Conservation (phyloP, 148 eudicot genomes). For the Silene uniflora region DNA sequence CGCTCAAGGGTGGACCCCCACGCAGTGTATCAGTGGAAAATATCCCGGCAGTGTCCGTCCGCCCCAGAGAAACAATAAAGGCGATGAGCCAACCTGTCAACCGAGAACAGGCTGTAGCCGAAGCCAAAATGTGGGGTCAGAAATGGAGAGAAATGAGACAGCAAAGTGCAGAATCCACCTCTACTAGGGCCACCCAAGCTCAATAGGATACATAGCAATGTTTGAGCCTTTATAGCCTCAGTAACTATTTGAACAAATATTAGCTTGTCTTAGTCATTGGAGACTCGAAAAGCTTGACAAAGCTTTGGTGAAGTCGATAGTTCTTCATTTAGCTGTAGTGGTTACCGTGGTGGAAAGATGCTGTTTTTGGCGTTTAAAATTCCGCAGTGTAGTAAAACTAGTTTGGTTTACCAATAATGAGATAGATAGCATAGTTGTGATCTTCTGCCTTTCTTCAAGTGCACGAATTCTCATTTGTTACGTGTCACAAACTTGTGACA, state of each 20-base stretch:
- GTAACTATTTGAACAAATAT: neutral
- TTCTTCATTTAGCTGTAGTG: neutral
- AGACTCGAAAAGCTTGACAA: neutral
- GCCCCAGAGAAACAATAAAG: constrained; percentile 5
- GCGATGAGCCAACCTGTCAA: constrained; percentile 28
- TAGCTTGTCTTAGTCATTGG: neutral
- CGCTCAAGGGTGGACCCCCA: constrained; percentile 25
- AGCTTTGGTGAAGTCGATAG: neutral
- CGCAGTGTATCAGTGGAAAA: constrained; percentile 19
- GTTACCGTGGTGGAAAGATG: too few relatives aligned
- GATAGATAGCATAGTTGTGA: neutral
- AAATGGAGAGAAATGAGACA: constrained; percentile 53
- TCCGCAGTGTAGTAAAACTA: neutral
- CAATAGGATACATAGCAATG: constrained; percentile 17
- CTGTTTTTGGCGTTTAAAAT: neutral
- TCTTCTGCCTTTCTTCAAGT: too few relatives aligned
- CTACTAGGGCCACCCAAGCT: constrained; percentile 14
- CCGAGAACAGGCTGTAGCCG: constrained; percentile 64
- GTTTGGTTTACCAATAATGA: neutral
- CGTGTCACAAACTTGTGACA: too few relatives aligned
- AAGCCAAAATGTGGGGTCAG: constrained; percentile 81
- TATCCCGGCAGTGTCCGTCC: neutral
- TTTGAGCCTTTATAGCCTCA: neutral
- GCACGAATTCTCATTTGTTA: too few relatives aligned
- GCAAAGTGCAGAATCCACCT: constrained; percentile 24